Percentiles rank a stretch among this genome's conserved stretches.
phyloP scores from a whole-genome alignment of 2,329 filamentous ascomycete species.

The Ascochyta pisi region DNA sequence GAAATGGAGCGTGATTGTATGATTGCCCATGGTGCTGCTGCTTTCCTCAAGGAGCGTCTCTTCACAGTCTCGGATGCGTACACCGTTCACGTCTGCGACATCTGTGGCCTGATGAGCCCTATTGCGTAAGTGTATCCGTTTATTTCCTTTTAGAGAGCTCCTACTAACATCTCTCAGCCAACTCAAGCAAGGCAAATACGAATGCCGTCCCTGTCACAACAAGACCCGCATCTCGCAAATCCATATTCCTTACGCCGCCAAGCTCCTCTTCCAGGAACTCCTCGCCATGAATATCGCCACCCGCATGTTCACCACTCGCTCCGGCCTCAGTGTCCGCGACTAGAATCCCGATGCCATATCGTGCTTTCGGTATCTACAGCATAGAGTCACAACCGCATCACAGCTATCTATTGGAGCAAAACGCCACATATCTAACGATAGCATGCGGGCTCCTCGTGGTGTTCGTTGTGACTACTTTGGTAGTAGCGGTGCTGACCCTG shows the following conservation, averaged over 20 bases:
- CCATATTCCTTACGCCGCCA: constrained; percentile 96
- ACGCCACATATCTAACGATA: too few relatives aligned
- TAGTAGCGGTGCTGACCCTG: neutral
- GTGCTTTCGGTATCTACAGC: neutral
- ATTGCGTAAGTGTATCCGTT: constrained; percentile 78
- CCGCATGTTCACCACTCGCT: constrained; percentile 91
- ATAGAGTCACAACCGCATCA: neutral
- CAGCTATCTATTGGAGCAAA: too few relatives aligned
- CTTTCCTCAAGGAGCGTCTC: constrained; percentile 95
- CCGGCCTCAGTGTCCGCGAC: constrained; percentile 72
- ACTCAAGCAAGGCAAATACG: constrained; percentile 93
- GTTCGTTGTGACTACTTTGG: neutral
- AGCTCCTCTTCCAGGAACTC: constrained; percentile 97
- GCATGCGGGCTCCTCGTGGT: neutral
- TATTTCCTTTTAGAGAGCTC: neutral
- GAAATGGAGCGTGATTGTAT: constrained; percentile 99
- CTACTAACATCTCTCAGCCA: constrained; percentile 64
- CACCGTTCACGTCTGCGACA: constrained; percentile 97
- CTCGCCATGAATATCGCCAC: constrained; percentile 98
- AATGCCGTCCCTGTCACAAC: constrained; percentile 97
- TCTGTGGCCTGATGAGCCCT: constrained; percentile 98
- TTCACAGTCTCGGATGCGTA: constrained; percentile 99
- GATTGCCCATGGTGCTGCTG: constrained; percentile 98
- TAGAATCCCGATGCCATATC: constrained; percentile 18
- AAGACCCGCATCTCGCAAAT: constrained; percentile 99